Evolutionary conservation across 768 basidiomycete genomes (phyloP).

Genomic region (Coprinopsis sp.): DNA sequence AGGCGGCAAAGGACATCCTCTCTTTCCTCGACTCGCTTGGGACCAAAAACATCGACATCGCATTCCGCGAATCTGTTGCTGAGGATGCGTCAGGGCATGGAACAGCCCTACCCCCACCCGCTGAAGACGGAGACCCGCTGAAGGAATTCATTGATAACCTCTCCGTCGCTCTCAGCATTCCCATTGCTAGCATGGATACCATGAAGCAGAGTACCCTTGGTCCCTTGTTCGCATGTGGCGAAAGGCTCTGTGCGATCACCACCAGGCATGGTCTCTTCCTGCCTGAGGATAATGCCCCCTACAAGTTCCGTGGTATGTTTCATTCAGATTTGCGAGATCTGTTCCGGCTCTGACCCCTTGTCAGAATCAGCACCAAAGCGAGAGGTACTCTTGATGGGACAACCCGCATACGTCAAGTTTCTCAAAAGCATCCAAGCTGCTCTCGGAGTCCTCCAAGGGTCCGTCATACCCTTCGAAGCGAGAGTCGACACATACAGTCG

Average conservation of each 20-base stretch:
- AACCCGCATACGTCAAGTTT: constrained; percentile 22
- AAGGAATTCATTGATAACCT: constrained; percentile 31
- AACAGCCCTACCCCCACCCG: constrained; percentile 27
- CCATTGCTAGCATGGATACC: constrained; percentile 29
- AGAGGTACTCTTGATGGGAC: constrained; percentile 34
- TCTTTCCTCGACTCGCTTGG: constrained; percentile 26
- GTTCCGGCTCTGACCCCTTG: constrained; percentile 21
- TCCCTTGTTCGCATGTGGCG: constrained; percentile 27
- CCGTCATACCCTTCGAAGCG: constrained; percentile 18
- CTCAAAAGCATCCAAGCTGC: constrained; percentile 25
- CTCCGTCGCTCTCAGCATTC: constrained; percentile 32
- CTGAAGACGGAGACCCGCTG: constrained; percentile 23
- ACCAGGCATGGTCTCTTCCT: constrained; percentile 29
- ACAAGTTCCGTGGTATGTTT: constrained; percentile 25
- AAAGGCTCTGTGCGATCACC: constrained; percentile 30
- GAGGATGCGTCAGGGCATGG: constrained; percentile 17
- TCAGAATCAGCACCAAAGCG: constrained; percentile 26
- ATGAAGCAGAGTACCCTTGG: constrained; percentile 34
- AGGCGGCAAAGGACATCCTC: constrained; percentile 27
- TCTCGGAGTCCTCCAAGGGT: constrained; percentile 20
- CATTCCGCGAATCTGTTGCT: constrained; percentile 29
- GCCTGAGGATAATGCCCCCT: constrained; percentile 21
- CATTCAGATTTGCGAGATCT: too few relatives aligned
- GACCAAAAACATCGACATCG: constrained; percentile 33
- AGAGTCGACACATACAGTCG: constrained; percentile 12